These are phyloP conservation scores for Aspergillus bertholletiae DNA, from an alignment of 495 filamentous ascomycete species.

Conservation along the genomic window DNA sequence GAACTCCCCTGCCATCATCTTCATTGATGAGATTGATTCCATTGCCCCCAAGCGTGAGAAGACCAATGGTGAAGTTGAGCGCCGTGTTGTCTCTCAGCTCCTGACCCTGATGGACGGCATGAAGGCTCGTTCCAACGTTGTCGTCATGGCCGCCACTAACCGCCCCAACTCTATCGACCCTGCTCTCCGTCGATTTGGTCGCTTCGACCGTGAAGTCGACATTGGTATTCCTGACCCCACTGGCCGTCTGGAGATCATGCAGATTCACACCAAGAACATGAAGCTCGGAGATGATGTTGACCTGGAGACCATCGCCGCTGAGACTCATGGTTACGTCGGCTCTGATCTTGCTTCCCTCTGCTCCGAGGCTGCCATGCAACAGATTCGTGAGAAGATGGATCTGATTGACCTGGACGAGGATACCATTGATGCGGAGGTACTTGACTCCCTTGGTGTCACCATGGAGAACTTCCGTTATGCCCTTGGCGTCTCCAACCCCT, in stretches of 20 bases:
- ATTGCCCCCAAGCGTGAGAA: slow-evolving; percentile 99
- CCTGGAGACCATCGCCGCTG: slow-evolving; percentile 91
- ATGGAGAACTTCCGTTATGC: slow-evolving; percentile 99
- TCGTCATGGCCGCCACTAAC: slow-evolving; percentile 98
- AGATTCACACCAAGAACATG: slow-evolving; percentile 99
- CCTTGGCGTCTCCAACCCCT: slow-evolving; percentile 96
- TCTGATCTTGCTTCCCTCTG: slow-evolving; percentile 98
- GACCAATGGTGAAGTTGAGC: slow-evolving; percentile 98
- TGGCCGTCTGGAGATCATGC: slow-evolving; percentile 96
- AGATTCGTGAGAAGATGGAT: slow-evolving; percentile 99
- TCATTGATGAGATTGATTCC: slow-evolving; percentile 99
- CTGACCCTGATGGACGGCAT: slow-evolving; percentile 99
- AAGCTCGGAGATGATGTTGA: slow-evolving; percentile 97
- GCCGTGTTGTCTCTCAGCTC: slow-evolving; percentile 95
- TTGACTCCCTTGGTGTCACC: slow-evolving; percentile 96
- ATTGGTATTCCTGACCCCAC: slow-evolving; percentile 98
- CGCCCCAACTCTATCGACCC: slow-evolving; percentile 96
- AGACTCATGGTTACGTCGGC: slow-evolving; percentile 98
- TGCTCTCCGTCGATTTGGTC: slow-evolving; percentile 87
- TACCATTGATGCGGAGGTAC: slow-evolving; percentile 96
- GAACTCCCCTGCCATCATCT: slow-evolving; percentile 98
- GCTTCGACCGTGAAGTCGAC: slow-evolving; percentile 98
- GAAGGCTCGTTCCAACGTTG: slow-evolving; percentile 97
- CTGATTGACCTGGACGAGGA: slow-evolving; percentile 98
- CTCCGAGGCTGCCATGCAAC: slow-evolving; percentile 99